Base-by-base conservation (phyloP, 768 basidiomycete genomes). In the Naematelia aurantialba region DNA sequence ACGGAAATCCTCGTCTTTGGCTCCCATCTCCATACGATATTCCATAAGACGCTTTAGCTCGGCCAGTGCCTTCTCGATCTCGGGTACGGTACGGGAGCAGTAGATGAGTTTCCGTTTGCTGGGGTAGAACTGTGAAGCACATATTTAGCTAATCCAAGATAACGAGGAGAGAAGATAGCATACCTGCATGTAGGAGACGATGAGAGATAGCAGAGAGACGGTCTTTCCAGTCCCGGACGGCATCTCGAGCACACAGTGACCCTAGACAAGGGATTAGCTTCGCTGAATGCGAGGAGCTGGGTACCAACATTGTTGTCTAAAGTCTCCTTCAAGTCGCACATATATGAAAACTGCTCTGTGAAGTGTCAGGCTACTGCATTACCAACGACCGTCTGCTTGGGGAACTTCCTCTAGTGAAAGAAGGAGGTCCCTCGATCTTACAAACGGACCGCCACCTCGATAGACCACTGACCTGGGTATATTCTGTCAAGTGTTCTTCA, bases 181-280 rank as follows among this genome's bases (percentile, higher is more conserved):
- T 59, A 89, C 94, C 81, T 96, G 92, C 79, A 98, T 94, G 73
- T 98, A 99, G 13, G 94, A 96, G 34, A 99, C 88, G 78, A 99
- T 99, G 56, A 99, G 79, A 1, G 90, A 92, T 17, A 99, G 81
- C 8, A 99, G 81, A 11, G 92, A 97, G 24, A 99, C 96, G 0
- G 96, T 99, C 81, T 99, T 99, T 22, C 96, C 96, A 21, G 96
- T 99, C 14, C 96, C 96, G 11, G 96, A 98, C 62, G 96, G 96
- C 96, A 99, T 99, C 81, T 99, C 96, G 34, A 99, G 83, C n/a
- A 98, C 91, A 76, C 96, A 97, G 68, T 99, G 96, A 51, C 96
- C 96, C 92, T 98, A 42, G 55, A n/a, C 14, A 54, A 45, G 59
- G 34, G 45, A 39, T 48, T 39, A 39, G 56, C 50, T 27, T 17